A percentile compares a stretch with the other conserved stretches of the same genome.
phyloP scores from a whole-genome alignment of 768 basidiomycete species.

The Kwoniella sp. region DNA sequence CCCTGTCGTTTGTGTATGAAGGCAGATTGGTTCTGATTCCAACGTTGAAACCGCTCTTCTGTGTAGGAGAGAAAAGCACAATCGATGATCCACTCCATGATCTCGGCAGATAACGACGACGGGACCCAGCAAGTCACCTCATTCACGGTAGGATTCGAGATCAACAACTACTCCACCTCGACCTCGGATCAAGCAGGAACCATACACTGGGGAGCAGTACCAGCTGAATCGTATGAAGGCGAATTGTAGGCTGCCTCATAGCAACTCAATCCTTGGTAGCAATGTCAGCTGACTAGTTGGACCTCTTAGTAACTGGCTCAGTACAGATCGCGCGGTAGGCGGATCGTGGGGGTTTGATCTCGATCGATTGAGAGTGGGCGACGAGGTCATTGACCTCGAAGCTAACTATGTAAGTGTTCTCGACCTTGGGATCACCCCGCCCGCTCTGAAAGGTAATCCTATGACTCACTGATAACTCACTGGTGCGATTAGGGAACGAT shows the following conservation, averaged over 20 bases:
- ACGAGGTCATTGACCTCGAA: slow-evolving; percentile 32
- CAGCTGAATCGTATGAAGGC: slow-evolving; percentile 31
- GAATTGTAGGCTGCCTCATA: slow-evolving; percentile 44
- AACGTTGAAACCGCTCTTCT: neutral
- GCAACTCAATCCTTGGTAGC: neutral
- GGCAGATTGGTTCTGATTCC: neutral
- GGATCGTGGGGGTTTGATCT: slow-evolving; percentile 46
- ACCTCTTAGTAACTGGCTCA: slow-evolving; percentile 50
- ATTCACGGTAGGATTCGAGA: slow-evolving; percentile 47
- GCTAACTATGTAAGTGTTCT: slow-evolving; percentile 33
- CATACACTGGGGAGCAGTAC: slow-evolving; percentile 53
- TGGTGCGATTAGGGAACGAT: slow-evolving; percentile 34
- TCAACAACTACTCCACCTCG: slow-evolving; percentile 30
- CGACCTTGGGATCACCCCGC: too few relatives aligned
- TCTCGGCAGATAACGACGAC: slow-evolving; percentile 24
- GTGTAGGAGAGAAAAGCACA: slow-evolving; percentile 20
- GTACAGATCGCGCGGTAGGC: slow-evolving; percentile 21
- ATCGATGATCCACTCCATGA: slow-evolving; percentile 39
- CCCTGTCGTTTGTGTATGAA: too few relatives aligned
- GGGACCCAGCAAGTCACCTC: slow-evolving; percentile 14
- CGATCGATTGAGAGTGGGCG: slow-evolving; percentile 33
- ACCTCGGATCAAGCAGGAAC: slow-evolving; percentile 32
- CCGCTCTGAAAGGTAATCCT: neutral
- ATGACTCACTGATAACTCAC: neutral
- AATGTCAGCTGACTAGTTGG: neutral